Evolutionary conservation across 1,139 yeast genomes (phyloP).

Genomic region (Candida buenavistaensis): DNA sequence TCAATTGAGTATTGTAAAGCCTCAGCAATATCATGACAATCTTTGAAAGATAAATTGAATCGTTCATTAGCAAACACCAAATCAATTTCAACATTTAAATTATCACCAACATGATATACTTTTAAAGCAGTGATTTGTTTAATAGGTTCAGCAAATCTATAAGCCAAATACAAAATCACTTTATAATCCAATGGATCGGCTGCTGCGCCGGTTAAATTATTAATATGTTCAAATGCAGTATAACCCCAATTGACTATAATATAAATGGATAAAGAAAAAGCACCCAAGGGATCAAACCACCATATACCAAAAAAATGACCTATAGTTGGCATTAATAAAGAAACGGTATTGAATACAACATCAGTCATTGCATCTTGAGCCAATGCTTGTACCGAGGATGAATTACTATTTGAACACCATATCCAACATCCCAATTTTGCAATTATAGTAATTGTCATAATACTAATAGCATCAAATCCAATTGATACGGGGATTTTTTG

Average conservation of each 20-base stretch:
- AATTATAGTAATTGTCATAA: slow-evolving; percentile 64
- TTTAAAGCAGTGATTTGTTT: slow-evolving; percentile 64
- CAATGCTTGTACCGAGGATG: slow-evolving; percentile 73
- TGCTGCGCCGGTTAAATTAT: slow-evolving; percentile 72
- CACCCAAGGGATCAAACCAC: slow-evolving; percentile 78
- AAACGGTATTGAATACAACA: slow-evolving; percentile 66
- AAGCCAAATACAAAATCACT: slow-evolving; percentile 64
- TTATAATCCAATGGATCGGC: slow-evolving; percentile 66
- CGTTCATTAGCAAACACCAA: slow-evolving; percentile 55
- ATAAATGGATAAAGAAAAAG: slow-evolving; percentile 60
- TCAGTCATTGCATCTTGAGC: slow-evolving; percentile 85
- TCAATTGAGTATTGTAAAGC: slow-evolving; percentile 79
- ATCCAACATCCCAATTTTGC: slow-evolving; percentile 62
- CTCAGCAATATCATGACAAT: slow-evolving; percentile 79
- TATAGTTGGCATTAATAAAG: slow-evolving; percentile 65
- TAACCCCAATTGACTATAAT: slow-evolving; percentile 63
- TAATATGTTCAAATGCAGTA: slow-evolving; percentile 70
- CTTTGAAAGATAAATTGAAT: slow-evolving; percentile 52
- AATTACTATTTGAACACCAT: slow-evolving; percentile 63
- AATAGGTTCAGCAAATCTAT: slow-evolving; percentile 69
- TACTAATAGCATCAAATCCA: slow-evolving; percentile 53
- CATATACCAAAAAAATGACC: slow-evolving; percentile 55
- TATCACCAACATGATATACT: slow-evolving; percentile 79
- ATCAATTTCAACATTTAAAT: slow-evolving; percentile 75
- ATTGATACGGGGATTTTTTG: slow-evolving; percentile 44